Base-by-base conservation (phyloP, 2,329 filamentous ascomycete species). In the Aspergillus pseudoviridinutans region DNA sequence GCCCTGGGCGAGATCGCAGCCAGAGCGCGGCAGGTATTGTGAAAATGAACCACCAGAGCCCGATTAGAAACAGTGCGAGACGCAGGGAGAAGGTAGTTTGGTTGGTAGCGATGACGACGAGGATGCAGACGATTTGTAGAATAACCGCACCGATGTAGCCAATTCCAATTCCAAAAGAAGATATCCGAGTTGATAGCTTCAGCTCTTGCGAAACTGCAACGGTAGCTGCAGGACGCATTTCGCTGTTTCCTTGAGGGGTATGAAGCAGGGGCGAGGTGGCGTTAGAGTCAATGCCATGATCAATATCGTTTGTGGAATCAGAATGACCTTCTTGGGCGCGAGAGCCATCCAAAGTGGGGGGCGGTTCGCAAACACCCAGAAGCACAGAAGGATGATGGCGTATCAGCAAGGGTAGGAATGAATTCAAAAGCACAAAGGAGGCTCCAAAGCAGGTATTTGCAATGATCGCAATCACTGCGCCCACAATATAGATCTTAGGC, bases 381-480 rank as follows among this genome's bases (percentile, higher is more conserved):
- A 76, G 72, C 38, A 83, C 72, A 6, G 75, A 75, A 10, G 90
- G 88, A 72, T 97, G 92, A 70, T 96, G 87, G 50, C 93, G 85
- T 57, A 97, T 94, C 9, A 99, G 82, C 8, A 99, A 80, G 0
- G 94, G 94, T 47, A 99, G 79, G 68, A 97, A 99, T 0, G 92
- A 96, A 76, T 99, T 99, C 49, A 99, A 79, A 12, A 99, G 82
- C 2, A 99, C 94, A 72, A 96, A 97, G 0, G 92, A 96, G 17
- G 92, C 92, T 24, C 94, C 94, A 70, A 97, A 96, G 49, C 91
- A 93, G 1, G 91, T 95, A 72, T 97, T 97, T 38, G 92, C 90
- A 51, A 97, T 79, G 62, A 97, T 91, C 29, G 94, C 92, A 58
- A 96, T 81, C 2, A 97, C 63, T 3, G 89, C 90, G 49, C 90